Conservation (phyloP, 352 stramenopile species). For the Globisporangium parvum region DNA sequence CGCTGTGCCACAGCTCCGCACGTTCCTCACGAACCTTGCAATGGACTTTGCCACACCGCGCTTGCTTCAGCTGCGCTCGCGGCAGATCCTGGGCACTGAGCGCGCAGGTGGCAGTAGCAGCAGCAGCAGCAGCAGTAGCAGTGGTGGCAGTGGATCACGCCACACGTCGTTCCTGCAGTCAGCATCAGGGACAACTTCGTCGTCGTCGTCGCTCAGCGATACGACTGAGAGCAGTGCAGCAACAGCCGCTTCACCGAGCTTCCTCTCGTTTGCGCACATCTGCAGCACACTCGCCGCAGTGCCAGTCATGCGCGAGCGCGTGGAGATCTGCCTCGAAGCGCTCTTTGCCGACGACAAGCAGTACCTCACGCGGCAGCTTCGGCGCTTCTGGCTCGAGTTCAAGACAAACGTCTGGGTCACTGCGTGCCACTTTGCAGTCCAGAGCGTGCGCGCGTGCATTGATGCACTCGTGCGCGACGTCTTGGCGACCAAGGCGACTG, state of each 20-base stretch:
- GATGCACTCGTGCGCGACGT: slow-evolving; percentile 28
- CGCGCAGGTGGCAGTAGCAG: not conserved
- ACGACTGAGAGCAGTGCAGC: slow-evolving; percentile 13
- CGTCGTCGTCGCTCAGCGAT: slow-evolving; percentile 16
- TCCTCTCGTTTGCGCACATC: slow-evolving; percentile 47
- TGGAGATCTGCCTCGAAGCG: slow-evolving; percentile 40
- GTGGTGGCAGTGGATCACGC: not conserved
- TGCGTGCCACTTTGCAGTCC: slow-evolving; percentile 13
- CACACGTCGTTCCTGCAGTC: slow-evolving; percentile 11
- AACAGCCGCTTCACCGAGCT: slow-evolving; percentile 17
- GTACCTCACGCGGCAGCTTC: slow-evolving; percentile 25
- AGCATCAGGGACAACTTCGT: slow-evolving; percentile 1
- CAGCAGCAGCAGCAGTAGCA: too few species aligned
- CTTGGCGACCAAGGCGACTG: slow-evolving; percentile 25
- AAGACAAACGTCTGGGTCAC: slow-evolving; percentile 28
- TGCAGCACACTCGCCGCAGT: slow-evolving; percentile 35
- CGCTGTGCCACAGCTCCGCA: slow-evolving; percentile 17
- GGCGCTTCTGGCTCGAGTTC: slow-evolving; percentile 46
- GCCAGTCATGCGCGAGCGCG: slow-evolving; percentile 18
- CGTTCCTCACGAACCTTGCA: slow-evolving; percentile 26
- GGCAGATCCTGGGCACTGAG: slow-evolving; percentile 44
- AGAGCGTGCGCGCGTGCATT: slow-evolving; percentile 25
- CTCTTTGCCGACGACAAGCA: slow-evolving; percentile 40
- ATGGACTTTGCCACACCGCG: slow-evolving; percentile 39
- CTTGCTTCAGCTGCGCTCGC: slow-evolving; percentile 42